phyloP scores from a whole-genome alignment of 192 early-diverging fungal genomes.

The Coemansia sp. region DNA sequence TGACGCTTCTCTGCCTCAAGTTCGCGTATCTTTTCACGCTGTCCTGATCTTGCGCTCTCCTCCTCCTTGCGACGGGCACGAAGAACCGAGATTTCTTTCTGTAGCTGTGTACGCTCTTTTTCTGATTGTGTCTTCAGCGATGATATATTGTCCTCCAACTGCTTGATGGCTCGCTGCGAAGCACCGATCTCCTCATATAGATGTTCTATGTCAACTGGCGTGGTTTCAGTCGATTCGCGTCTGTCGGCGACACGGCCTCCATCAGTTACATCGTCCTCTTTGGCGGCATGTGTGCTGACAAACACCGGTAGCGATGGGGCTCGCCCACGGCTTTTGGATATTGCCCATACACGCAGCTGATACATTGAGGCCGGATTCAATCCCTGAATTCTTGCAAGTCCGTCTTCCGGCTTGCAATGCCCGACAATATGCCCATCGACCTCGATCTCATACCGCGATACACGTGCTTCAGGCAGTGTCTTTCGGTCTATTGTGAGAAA shows the following conservation, averaged over 20 bases:
- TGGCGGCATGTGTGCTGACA: slow-evolving; percentile 26
- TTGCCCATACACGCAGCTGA: slow-evolving; percentile 44
- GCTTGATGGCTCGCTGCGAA: slow-evolving; percentile 13
- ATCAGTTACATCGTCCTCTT: slow-evolving; percentile 2
- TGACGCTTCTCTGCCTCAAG: slow-evolving; percentile 44
- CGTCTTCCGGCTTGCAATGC: slow-evolving; percentile 7
- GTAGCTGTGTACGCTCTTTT: slow-evolving; percentile 25
- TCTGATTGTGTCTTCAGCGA: slow-evolving; percentile 22
- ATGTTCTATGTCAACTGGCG: slow-evolving; percentile 12
- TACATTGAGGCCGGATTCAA: slow-evolving; percentile 33
- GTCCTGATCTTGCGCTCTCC: slow-evolving; percentile 19
- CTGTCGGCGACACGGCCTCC: neutral
- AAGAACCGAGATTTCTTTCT: slow-evolving; percentile 31
- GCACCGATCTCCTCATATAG: slow-evolving; percentile 17
- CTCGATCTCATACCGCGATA: slow-evolving; percentile 35
- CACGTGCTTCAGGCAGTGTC: slow-evolving; percentile 22
- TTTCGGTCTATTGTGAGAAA: slow-evolving; percentile 19
- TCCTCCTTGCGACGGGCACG: slow-evolving; percentile 32
- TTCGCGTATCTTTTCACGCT: slow-evolving; percentile 34
- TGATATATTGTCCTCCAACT: slow-evolving; percentile 17
- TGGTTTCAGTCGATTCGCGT: neutral
- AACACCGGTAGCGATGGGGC: slow-evolving; percentile 40
- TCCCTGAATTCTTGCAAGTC: slow-evolving; percentile 14
- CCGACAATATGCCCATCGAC: slow-evolving; percentile 44
- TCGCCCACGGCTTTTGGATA: slow-evolving; percentile 41